Evolutionary conservation across 2,329 filamentous ascomycete species (phyloP), one percentile per base, ranked within the genome.

Genomic region (Cercospora beticola): DNA sequence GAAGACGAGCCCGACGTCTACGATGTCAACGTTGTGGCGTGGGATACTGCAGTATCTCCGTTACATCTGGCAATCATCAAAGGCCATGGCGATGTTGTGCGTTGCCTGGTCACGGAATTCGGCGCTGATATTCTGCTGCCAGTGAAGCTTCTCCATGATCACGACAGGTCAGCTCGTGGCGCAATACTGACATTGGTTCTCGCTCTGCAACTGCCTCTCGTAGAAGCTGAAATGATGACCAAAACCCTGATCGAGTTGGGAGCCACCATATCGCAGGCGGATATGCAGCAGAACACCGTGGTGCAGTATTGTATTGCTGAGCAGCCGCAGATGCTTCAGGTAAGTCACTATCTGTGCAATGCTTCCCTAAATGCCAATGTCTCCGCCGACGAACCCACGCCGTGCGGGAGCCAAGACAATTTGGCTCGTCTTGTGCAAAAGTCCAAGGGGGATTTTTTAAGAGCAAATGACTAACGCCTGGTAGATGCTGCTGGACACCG

Each of bases 11-110:
- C 92, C 0, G 92, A 97, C 78, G 86, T 94, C 63, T 94, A 91
- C 77, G 88, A 95, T 72, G 85, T 94, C 68, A 89, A 96, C 72
- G 86, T 90, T 1, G 77, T 91, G n/a, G 88, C 92, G 1, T 97
- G 93, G 93, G 92, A 96, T 74, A 86, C 85, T 5, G 88, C 89
- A 4, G 87, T 88, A 67, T 91, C 90, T 12, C 88, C 93, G 1
- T 83, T 96, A 5, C 93, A 97, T 77, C 84, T 93, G 30, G 93
- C 93, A 7, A 93, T 96, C 69, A 78, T 92, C 1, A 87, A 88
- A 68, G 92, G 92, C 0, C 89, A 94, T 72, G 82, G 86, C 28
- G 85, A 90, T 4, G 86, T 89, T 10, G 91, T 94, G 14, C 87
- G 89, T 67, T 79, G 88, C 26, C 85, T 97, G 6, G 90, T 91